Conservation (phyloP, 768 basidiomycete species). For the Mycena indigotica region DNA sequence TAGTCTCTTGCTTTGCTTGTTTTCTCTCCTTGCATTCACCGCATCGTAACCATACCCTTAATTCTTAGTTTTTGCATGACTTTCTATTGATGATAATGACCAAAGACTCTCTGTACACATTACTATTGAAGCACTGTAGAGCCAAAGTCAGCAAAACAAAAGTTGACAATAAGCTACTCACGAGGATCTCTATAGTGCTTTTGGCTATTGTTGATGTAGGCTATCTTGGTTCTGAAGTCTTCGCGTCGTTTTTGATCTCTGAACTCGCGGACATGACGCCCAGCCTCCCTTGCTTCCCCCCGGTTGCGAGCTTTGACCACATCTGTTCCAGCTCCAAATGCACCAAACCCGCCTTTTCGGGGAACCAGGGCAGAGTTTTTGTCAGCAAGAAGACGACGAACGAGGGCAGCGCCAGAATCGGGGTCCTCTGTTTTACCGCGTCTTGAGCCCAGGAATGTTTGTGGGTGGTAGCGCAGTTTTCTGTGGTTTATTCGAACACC, state of each 20-base stretch:
- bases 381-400: constrained; percentile 76
- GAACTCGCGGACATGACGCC: constrained; percentile 81
- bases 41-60: constrained; percentile 19
- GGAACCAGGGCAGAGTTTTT: constrained; percentile 87
- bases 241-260: constrained; percentile 78
- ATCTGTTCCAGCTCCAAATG: constrained; percentile 77
- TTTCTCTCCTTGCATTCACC: constrained; percentile 33
- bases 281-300: constrained; percentile 95
- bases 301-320: constrained; percentile 89
- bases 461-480: constrained; percentile 83
- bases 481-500: constrained; percentile 93
- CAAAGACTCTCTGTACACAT: neutral
- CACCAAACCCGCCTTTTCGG: constrained; percentile 81
- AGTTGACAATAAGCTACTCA: neutral
- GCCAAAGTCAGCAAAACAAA: constrained; percentile 4
- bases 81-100: constrained; percentile 15
- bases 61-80: constrained; percentile 12
- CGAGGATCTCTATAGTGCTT: constrained; percentile 82
- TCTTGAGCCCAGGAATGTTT: constrained; percentile 62
- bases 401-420: constrained; percentile 74
- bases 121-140: constrained; percentile 36
- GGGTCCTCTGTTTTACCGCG: constrained; percentile 55
- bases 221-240: constrained; percentile 84
- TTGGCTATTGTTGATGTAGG: constrained; percentile 78
- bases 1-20: constrained; percentile 45